Evolutionary conservation across 148 eudicot species (phyloP).

Genomic region (Amaranthus hypochondriacus): DNA sequence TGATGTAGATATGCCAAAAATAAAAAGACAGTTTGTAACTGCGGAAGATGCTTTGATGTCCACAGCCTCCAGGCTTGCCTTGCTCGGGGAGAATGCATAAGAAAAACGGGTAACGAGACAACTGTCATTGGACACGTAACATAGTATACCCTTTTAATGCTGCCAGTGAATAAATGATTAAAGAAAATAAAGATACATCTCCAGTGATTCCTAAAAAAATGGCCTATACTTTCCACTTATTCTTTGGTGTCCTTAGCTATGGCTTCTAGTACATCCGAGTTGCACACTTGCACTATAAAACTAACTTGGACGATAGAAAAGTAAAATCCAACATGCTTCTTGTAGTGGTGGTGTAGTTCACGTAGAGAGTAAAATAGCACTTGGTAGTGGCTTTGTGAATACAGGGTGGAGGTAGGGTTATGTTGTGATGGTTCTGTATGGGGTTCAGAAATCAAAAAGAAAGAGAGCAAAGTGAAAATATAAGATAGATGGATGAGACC

Average conservation of each 20-base stretch:
- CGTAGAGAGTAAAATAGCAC: too few species aligned
- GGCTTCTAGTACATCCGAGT: too few species aligned
- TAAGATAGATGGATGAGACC: too few species aligned
- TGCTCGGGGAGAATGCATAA: slow-evolving; percentile 51
- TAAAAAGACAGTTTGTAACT: slow-evolving; percentile 38
- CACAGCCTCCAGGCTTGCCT: slow-evolving; percentile 58
- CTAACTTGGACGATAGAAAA: too few species aligned
- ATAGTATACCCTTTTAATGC: not conserved
- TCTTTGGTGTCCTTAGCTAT: not conserved
- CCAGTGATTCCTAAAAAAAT: not conserved
- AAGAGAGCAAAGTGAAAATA: too few species aligned
- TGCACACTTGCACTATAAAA: too few species aligned
- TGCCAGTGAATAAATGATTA: not conserved
- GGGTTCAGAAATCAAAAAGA: too few species aligned
- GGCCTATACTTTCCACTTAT: not conserved
- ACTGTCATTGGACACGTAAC: slow-evolving; percentile 6
- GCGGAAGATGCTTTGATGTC: slow-evolving; percentile 59
- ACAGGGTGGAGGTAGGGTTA: too few species aligned
- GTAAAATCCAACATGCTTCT: too few species aligned
- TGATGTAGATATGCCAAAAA: slow-evolving; percentile 66
- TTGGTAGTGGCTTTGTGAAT: too few species aligned
- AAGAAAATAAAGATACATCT: not conserved
- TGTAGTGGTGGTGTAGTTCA: too few species aligned
- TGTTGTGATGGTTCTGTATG: too few species aligned
- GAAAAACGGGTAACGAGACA: slow-evolving; percentile 47